Evolutionary conservation across 2,329 filamentous ascomycete genomes (phyloP), one percentile per base, ranked within the genome.

Genomic region (Trichoderma atrobrunneum): DNA sequence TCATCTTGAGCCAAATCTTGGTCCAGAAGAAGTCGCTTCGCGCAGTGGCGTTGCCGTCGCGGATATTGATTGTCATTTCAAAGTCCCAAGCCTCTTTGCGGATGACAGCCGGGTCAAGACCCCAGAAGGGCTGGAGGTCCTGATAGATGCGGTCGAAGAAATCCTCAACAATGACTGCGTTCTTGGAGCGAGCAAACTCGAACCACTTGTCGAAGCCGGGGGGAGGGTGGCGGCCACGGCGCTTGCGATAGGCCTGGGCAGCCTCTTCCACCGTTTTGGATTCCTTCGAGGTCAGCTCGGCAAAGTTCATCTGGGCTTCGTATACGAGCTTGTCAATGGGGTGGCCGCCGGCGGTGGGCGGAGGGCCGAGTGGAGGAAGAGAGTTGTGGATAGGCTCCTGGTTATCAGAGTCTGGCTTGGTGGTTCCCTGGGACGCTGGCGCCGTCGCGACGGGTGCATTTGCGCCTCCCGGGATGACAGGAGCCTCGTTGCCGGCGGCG

Each of bases 101-200:
- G 57, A 89, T 84, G 28, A 79, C 71, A 7, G 79, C 78, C 2
- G 87, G 80, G 11, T 86, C 81, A 12, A 88, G 76, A 12, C 84
- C 87, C 87, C 87, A 89, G 75, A 88, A 88, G 1, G 87, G 87
- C 64, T 86, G 83, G 14, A 91, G 79, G 74, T 91, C 89, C 74
- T 89, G 85, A 80, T 90, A 88, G 68, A 91, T 87, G 73, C 89
- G 88, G 75, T 90, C 87, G 79, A 90, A 91, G 75, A 90, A 91
- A 64, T 88, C 86, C 75, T 91, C 89, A 12, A 91, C 82, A 14
- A 91, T 83, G 71, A 90, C 76, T 24, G 87, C 86, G 34, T 87
- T 82, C 66, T 84, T 82, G 24, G 85, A 81, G 34, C 80, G 78
- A 11, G 90, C 89, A 74, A 88, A 89, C 28, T 82, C 79, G 77